Conservation (phyloP, 73 alveolate species). For the Diophrys sp. region DNA sequence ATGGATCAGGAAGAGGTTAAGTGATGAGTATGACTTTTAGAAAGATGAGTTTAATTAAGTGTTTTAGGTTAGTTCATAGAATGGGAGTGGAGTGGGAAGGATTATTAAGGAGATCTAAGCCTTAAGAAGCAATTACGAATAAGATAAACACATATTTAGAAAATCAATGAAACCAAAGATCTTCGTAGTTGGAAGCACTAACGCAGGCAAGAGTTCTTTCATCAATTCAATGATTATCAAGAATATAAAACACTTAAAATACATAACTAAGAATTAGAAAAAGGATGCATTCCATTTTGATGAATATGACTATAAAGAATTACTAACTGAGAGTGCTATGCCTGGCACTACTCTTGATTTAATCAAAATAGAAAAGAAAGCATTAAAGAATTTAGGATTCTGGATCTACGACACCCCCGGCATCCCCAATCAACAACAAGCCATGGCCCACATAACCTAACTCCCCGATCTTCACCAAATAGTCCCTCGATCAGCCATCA, state of each 20-base stretch:
- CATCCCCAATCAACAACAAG: slow-evolving; percentile 52
- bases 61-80: slow-evolving; percentile 45
- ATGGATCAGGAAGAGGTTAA: slow-evolving; percentile 44
- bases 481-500: slow-evolving; percentile 26
- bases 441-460: slow-evolving; percentile 24
- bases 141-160: slow-evolving; percentile 10
- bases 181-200: slow-evolving; percentile 62
- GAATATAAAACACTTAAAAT: slow-evolving; percentile 28
- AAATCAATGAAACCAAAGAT: slow-evolving; percentile 32
- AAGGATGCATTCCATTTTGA: slow-evolving; percentile 1
- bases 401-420: slow-evolving; percentile 68
- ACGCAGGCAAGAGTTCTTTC: slow-evolving; percentile 66
- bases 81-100: slow-evolving; percentile 49
- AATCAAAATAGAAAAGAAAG: slow-evolving; percentile 37
- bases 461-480: slow-evolving; percentile 42
- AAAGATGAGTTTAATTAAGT: slow-evolving; percentile 6
- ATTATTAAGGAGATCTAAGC: slow-evolving; percentile 25
- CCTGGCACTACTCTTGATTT: slow-evolving; percentile 68
- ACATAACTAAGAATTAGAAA: slow-evolving; percentile 23
- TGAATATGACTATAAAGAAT: slow-evolving; percentile 7
- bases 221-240: slow-evolving; percentile 41
- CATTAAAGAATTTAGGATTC: slow-evolving; percentile 34
- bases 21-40: slow-evolving; percentile 7
- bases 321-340: slow-evolving; percentile 46
- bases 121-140: slow-evolving; percentile 14